These are phyloP conservation scores for Colletotrichum truncatum DNA, from an alignment of 2,329 filamentous ascomycete species.

Conservation along the genomic window DNA sequence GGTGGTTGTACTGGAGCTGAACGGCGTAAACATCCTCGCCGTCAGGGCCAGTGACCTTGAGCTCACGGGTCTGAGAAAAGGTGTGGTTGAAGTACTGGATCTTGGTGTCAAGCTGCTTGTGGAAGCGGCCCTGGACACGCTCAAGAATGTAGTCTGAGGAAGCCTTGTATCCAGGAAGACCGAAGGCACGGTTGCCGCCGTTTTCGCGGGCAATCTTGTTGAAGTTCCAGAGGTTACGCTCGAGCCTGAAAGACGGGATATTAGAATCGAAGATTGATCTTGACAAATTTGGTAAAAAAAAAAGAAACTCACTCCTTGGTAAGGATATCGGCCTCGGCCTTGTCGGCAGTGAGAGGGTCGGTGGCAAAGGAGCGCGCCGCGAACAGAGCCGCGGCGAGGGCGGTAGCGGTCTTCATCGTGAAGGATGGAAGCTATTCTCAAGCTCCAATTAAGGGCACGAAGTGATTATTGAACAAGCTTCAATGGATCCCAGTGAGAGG, in stretches of 20 bases:
- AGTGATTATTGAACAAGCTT: not conserved
- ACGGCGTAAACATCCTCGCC: slow-evolving; percentile 53
- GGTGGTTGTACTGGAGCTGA: slow-evolving; percentile 55
- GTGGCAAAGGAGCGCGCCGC: slow-evolving; percentile 31
- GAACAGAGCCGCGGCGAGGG: slow-evolving; percentile 28
- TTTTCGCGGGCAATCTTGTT: slow-evolving; percentile 63
- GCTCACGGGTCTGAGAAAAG: slow-evolving; percentile 51
- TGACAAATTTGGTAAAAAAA: too few species aligned
- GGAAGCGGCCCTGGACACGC: slow-evolving; percentile 49
- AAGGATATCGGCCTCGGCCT: slow-evolving; percentile 49
- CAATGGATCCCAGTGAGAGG: slow-evolving; percentile 17
- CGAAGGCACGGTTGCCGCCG: slow-evolving; percentile 68
- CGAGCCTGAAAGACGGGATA: slow-evolving; percentile 48
- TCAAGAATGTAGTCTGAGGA: slow-evolving; percentile 66
- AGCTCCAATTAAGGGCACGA: not conserved
- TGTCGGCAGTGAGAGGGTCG: slow-evolving; percentile 47
- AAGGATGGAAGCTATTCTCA: slow-evolving; percentile 1
- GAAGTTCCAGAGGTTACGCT: slow-evolving; percentile 62
- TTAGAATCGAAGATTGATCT: not conserved
- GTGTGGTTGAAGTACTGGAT: slow-evolving; percentile 57
- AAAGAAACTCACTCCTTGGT: slow-evolving; percentile 48
- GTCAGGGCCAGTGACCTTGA: slow-evolving; percentile 54
- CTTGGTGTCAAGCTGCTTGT: slow-evolving; percentile 51
- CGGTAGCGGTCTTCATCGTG: slow-evolving; percentile 30
- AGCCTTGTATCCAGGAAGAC: slow-evolving; percentile 65